A percentile compares a stretch with the other conserved stretches of the same genome.
Conservation (phyloP, 2,329 filamentous ascomycete species). For the Epichloe sibirici region DNA sequence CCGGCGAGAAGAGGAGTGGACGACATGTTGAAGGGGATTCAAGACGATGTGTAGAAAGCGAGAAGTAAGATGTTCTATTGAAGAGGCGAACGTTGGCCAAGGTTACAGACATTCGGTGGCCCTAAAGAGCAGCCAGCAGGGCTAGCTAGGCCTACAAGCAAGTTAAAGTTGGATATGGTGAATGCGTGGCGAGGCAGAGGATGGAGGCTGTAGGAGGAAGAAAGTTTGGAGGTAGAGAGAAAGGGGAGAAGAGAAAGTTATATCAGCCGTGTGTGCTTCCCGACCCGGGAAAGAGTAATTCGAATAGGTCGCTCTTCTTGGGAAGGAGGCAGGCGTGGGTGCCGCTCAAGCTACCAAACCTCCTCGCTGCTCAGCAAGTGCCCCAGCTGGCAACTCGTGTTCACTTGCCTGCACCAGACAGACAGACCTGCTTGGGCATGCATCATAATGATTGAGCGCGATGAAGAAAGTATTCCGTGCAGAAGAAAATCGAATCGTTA, state of each 20-base stretch:
- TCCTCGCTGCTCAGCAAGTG: background rate
- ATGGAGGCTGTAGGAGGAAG: constrained; percentile 4
- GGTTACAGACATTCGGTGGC: background rate
- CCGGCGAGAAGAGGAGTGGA: constrained; percentile 22
- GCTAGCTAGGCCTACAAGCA: background rate
- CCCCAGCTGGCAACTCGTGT: background rate
- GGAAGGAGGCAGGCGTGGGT: background rate
- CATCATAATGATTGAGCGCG: too few species aligned
- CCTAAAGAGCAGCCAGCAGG: background rate
- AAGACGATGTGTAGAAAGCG: background rate
- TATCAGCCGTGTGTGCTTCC: background rate
- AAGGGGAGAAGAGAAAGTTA: background rate
- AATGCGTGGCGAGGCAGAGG: constrained; percentile 3
- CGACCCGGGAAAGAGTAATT: background rate
- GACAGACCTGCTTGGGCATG: too few species aligned
- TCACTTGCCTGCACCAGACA: background rate
- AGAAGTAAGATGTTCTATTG: background rate
- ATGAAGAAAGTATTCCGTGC: too few species aligned
- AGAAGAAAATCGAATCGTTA: too few species aligned
- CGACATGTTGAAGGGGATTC: constrained; percentile 15
- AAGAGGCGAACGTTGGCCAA: background rate
- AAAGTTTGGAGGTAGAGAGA: background rate
- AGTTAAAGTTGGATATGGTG: constrained; percentile 1
- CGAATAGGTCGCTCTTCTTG: background rate
- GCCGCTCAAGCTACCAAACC: background rate